Evolutionary conservation across 768 basidiomycete species (phyloP), one percentile per base, ranked within the genome.

Genomic region (Boletales sp.): DNA sequence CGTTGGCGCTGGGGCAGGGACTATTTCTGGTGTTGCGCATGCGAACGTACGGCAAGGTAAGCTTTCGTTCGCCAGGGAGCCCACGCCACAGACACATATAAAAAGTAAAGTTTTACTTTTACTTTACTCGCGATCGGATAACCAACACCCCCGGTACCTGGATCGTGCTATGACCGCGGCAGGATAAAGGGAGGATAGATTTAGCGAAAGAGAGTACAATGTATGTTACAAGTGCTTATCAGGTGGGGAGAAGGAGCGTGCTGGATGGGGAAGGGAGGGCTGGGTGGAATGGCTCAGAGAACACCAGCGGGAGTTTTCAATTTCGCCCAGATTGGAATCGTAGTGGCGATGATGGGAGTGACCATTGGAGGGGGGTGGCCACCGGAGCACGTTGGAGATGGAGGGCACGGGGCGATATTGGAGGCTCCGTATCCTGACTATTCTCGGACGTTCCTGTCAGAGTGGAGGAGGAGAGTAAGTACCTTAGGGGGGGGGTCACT

Each of bases 271-370:
- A 9, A 25, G 36, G 4, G 8, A 5, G 21, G 12, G 8, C 14
- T 21, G 21, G 35, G 2, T 40, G 38, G 13, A 33, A n/a, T n/a
- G n/a, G n/a, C n/a, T n/a, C 21, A 38, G 46, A 12, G 21, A 44
- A 7, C 19, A 6, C 50, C 42, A 36, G 50, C 51, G 59, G 53
- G 39, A 2, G 50, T 58, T 53, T 51, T 60, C 51, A 41, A 65
- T 62, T 56, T 67, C 65, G 65, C 54, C 57, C 65, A 60, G 65
- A 67, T 69, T 56, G 61, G 58, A 56, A 48, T 57, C 51, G 43
- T 37, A 28, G 63, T 55, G 59, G 59, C 62, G 54, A 50, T 60
- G 64, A 58, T 25, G 17, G 30, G 28, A 18, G 17, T 48, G 46
- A 3, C 17, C 38, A n/a, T n/a, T n/a, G n/a, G n/a, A n/a, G n/a